Percentiles rank a stretch among this genome's conserved stretches.
Conservation (phyloP, 768 basidiomycete species). For the Collybia mongolica region DNA sequence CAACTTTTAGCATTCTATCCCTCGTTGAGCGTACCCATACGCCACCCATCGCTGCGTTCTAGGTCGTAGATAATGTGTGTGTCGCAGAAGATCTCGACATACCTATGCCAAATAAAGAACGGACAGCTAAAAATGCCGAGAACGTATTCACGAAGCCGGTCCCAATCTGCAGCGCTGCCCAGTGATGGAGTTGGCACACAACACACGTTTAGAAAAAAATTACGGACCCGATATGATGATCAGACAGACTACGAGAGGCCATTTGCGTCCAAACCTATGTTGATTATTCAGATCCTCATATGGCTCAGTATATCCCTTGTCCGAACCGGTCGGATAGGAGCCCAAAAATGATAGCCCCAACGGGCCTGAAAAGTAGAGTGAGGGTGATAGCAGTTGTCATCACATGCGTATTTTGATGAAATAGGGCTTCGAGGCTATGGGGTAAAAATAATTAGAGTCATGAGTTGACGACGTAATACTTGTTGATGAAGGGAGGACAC, state of each 20-base stretch:
- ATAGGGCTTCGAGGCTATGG: conserved; percentile 8
- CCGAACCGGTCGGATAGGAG: conserved; percentile 28
- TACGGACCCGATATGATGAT: conserved; percentile 9
- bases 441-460: not conserved
- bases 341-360: conserved; percentile 33
- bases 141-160: conserved; percentile 60
- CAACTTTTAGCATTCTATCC: no score
- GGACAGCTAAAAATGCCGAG: conserved; percentile 55
- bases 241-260: conserved; percentile 9
- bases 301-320: not conserved
- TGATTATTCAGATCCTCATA: not conserved
- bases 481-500: not conserved
- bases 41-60: no score
- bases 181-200: conserved; percentile 25
- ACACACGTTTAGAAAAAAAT: not conserved
- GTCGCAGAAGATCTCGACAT: not conserved
- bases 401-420: conserved; percentile 5
- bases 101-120: conserved; percentile 56
- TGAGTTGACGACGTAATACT: not conserved
- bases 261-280: conserved; percentile 11
- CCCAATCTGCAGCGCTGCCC: conserved; percentile 49
- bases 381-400: conserved; percentile 63
- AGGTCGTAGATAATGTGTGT: not conserved
- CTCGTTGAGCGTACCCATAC: no score
- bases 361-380: conserved; percentile 68